A percentile compares a stretch with the other conserved stretches of the same genome.
Conservation (phyloP, 2,329 filamentous ascomycete genomes). For the Cryphonectria radicalis region DNA sequence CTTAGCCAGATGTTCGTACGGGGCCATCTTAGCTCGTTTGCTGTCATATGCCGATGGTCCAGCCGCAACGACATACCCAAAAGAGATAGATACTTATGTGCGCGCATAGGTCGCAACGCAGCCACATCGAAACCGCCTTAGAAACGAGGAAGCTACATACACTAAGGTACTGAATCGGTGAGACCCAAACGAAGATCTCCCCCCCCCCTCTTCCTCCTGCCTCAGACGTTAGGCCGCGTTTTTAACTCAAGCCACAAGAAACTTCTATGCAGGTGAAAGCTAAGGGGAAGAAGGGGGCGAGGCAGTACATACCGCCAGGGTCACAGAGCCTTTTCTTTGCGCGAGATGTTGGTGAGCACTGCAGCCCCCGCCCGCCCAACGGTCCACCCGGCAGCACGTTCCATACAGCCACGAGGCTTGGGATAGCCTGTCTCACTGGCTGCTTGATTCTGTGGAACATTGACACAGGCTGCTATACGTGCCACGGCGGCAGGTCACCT, state of each 20-base stretch:
- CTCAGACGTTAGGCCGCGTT: neutral
- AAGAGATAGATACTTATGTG: neutral
- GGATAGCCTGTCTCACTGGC: neutral
- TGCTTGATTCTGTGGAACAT: neutral
- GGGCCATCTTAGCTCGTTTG: neutral
- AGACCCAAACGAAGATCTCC: neutral
- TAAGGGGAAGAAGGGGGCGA: neutral
- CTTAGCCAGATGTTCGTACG: neutral
- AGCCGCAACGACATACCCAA: neutral
- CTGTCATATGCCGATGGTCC: neutral
- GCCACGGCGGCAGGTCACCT: neutral
- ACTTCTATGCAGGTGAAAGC: neutral
- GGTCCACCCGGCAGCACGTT: neutral
- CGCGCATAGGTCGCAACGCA: neutral
- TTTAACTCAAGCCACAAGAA: neutral
- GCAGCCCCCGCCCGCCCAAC: neutral
- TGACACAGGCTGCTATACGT: neutral
- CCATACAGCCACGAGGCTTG: neutral
- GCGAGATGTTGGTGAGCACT: neutral
- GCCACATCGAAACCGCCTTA: neutral
- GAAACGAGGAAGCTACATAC: neutral
- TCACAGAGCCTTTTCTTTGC: neutral
- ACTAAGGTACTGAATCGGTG: neutral
- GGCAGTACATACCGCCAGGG: neutral
- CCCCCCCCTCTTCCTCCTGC: neutral